phyloP scores from a whole-genome alignment of 495 filamentous ascomycete genomes.

The Penicillium pulvis region DNA sequence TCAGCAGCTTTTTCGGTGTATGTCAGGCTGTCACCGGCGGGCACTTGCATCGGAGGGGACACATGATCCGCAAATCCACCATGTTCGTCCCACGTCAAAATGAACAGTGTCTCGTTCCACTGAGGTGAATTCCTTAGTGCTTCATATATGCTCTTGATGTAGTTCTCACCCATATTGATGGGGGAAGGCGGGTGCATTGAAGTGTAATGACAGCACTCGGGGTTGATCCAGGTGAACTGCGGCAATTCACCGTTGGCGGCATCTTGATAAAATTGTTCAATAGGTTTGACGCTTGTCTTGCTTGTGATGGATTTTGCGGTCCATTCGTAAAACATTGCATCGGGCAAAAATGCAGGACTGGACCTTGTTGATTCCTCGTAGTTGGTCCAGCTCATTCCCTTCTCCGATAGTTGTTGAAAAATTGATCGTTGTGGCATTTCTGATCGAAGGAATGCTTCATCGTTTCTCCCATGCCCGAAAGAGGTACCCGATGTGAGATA shows the following conservation, averaged over 20 bases:
- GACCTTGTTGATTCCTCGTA: conserved; percentile 46
- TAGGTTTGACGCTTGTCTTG: conserved; percentile 34
- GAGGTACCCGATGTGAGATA: conserved; percentile 53
- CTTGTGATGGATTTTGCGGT: conserved; percentile 36
- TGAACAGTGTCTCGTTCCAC: conserved; percentile 53
- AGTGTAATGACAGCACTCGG: conserved; percentile 52
- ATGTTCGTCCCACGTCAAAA: conserved; percentile 54
- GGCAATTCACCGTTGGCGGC: conserved; percentile 44
- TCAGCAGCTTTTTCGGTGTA: conserved; percentile 45
- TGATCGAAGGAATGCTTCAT: conserved; percentile 43
- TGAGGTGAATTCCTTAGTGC: conserved; percentile 48
- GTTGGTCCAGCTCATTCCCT: conserved; percentile 51
- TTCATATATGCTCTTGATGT: conserved; percentile 55
- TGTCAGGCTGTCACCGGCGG: conserved; percentile 40
- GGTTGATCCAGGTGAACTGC: conserved; percentile 54
- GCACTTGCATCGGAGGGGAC: conserved; percentile 46
- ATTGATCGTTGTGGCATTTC: conserved; percentile 48
- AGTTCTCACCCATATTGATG: conserved; percentile 49
- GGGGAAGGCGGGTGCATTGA: conserved; percentile 53
- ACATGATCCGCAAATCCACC: conserved; percentile 55
- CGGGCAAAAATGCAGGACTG: conserved; percentile 30
- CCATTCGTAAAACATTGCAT: conserved; percentile 45
- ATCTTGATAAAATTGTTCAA: conserved; percentile 42
- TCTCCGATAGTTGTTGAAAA: conserved; percentile 49
- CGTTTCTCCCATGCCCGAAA: conserved; percentile 50